phyloP scores from a whole-genome alignment of 331 rosid species.

The Malus hybrid region DNA sequence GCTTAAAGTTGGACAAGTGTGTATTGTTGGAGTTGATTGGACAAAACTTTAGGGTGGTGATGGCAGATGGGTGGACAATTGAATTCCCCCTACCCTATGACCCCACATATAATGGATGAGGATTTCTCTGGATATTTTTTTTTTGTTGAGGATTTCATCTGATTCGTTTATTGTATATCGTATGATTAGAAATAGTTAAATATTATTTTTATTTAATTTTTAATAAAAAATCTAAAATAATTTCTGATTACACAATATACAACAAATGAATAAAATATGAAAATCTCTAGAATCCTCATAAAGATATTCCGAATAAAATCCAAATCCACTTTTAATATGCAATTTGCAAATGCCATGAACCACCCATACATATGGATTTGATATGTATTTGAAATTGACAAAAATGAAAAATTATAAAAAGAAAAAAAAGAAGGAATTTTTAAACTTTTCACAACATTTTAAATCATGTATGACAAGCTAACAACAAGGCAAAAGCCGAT shows the following conservation, averaged over 20 bases:
- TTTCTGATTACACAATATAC: too few relatives aligned
- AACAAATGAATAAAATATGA: accelerated
- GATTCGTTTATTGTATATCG: too few relatives aligned
- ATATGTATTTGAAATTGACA: neutral
- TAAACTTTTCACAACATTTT: too few relatives aligned
- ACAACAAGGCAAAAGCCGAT: too few relatives aligned
- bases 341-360: slow-evolving; percentile 1
- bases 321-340: neutral
- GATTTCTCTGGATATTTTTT: too few relatives aligned
- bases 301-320: too few relatives aligned
- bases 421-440: too few relatives aligned
- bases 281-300: accelerated
- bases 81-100: neutral
- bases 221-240: too few relatives aligned
- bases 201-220: too few relatives aligned
- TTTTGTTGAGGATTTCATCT: accelerated
- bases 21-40: slow-evolving; percentile 16
- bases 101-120: neutral
- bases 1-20: slow-evolving; percentile 7
- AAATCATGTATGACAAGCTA: too few relatives aligned
- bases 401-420: neutral
- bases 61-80: slow-evolving; percentile 1
- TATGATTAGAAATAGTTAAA: accelerated
- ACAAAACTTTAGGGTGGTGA: slow-evolving; percentile 34
- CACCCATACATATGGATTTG: neutral